Evolutionary conservation across 345 rosid genomes (phyloP).

Genomic region (Linum usitatissimum): DNA sequence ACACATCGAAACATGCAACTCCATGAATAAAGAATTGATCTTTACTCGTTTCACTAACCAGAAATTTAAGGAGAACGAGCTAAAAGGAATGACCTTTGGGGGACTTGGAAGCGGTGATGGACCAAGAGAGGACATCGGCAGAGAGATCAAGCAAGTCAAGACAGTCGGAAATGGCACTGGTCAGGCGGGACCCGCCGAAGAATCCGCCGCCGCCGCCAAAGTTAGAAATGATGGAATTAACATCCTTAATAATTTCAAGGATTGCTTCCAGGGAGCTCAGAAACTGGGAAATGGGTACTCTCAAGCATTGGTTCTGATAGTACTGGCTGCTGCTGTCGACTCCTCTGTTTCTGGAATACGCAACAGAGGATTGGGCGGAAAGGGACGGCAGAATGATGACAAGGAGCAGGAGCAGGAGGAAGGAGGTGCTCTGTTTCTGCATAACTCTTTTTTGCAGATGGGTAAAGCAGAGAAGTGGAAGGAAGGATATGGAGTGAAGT

Average conservation of each 20-base stretch:
- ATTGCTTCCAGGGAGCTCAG: conserved; percentile 6
- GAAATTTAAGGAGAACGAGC: not conserved
- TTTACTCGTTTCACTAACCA: too few relatives aligned
- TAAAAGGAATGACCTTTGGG: conserved; percentile 29
- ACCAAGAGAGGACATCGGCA: conserved; percentile 45
- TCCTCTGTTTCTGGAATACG: not conserved
- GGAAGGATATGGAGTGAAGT: too few relatives aligned
- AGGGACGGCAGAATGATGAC: not conserved
- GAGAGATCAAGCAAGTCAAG: conserved; percentile 61
- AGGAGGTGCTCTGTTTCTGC: not conserved
- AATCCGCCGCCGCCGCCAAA: not conserved
- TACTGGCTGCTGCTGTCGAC: not conserved
- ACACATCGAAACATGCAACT: too few relatives aligned
- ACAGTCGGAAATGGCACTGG: conserved; percentile 46
- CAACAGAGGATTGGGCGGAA: not conserved
- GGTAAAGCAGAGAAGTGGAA: too few relatives aligned
- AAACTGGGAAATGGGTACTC: not conserved
- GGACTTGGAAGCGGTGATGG: conserved; percentile 42
- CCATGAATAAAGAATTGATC: too few relatives aligned
- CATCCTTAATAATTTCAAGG: conserved; percentile 7
- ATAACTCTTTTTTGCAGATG: not conserved
- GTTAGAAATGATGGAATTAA: conserved; percentile 9
- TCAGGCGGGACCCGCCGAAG: conserved; percentile 14
- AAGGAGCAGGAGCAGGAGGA: not conserved
- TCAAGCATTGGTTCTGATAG: not conserved